Percentiles rank a stretch among this genome's conserved stretches.
These are phyloP conservation scores for Capsella rubella DNA, from an alignment of 441 rosid genomes.

Conservation along the genomic window DNA sequence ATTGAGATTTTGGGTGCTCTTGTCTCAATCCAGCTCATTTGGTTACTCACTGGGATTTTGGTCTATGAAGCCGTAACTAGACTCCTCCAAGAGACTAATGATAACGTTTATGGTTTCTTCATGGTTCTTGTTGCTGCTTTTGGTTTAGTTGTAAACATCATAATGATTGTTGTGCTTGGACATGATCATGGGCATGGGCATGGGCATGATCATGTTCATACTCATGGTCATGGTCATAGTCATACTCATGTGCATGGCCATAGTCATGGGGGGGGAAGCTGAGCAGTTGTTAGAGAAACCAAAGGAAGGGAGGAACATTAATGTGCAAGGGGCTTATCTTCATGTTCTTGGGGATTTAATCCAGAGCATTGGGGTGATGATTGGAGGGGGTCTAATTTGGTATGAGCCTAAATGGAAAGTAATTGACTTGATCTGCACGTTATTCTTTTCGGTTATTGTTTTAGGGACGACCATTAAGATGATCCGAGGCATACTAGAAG, in stretches of 20 bases:
- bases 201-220: constrained; percentile 11
- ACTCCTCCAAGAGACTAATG: constrained; percentile 50
- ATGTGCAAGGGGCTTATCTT: constrained; percentile 70
- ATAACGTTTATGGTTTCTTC: constrained; percentile 56
- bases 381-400: constrained; percentile 64
- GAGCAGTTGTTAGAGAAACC: constrained; percentile 32
- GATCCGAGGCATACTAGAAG: constrained; percentile 63
- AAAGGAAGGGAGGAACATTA: constrained; percentile 50
- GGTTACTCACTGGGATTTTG: constrained; percentile 68
- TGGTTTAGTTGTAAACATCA: constrained; percentile 62
- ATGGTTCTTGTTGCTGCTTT: constrained; percentile 66
- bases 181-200: constrained; percentile 52
- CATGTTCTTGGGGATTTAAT: constrained; percentile 70
- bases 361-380: constrained; percentile 69
- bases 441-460: constrained; percentile 60
- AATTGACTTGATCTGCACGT: constrained; percentile 63
- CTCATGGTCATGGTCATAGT: too few species aligned
- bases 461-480: constrained; percentile 60
- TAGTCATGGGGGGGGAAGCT: constrained; percentile 11
- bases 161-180: constrained; percentile 61
- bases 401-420: constrained; percentile 63
- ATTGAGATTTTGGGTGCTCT: constrained; percentile 73
- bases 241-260: background rate
- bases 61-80: constrained; percentile 68
- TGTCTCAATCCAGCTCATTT: constrained; percentile 65